Base-by-base conservation (phyloP, 352 stramenopile genomes). In the Pythium aquatile region DNA sequence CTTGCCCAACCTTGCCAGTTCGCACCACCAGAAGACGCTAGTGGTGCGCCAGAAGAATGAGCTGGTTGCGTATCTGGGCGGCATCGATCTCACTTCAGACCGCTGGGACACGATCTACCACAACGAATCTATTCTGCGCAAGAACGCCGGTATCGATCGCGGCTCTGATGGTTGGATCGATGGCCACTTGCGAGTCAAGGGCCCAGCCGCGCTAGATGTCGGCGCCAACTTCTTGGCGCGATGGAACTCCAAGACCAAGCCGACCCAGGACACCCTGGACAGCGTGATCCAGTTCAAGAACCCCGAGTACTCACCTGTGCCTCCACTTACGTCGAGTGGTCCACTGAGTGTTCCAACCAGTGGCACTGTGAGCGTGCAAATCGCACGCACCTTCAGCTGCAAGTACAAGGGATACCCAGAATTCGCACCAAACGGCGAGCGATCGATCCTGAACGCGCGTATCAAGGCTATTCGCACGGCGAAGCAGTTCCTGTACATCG, bases 21-120 rank as follows among this genome's bases (percentile, higher is more conserved):
- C 79, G 1, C 72, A 87, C 40, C 81, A 88, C 40, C 74, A 88
- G 55, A 90, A 88, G 51, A 73, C 65, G 5, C 39, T 86, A 9
- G 65, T 78, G 5, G 74, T 81, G 16, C 59, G 58, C 6, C 35
- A 54, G 5, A 46, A 69, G 2, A 65, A 72, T 3, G 54, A 70
- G 4, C 58, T 69, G 1, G 61, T 84, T 16, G 79, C 83, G 9
- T 90, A 83, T 55, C 67, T 88, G 0, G 79, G 81, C 0, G 83
- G 81, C 1, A 72, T 87, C 7, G 83, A 90, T 57, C 59, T 88
- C 33, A 80, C 71, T 9, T 70, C 68, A 14, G 79, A 90, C 55
- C 81, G 83, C 6, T 92, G 83, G 81, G 79, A 91, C 56, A 87
- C 79, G 20, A 74, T 79, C 20, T 69, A 65, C 17, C 78, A 89